These are phyloP conservation scores for Lipomyces anomalus DNA, from an alignment of 805 yeast species.

Conservation along the genomic window DNA sequence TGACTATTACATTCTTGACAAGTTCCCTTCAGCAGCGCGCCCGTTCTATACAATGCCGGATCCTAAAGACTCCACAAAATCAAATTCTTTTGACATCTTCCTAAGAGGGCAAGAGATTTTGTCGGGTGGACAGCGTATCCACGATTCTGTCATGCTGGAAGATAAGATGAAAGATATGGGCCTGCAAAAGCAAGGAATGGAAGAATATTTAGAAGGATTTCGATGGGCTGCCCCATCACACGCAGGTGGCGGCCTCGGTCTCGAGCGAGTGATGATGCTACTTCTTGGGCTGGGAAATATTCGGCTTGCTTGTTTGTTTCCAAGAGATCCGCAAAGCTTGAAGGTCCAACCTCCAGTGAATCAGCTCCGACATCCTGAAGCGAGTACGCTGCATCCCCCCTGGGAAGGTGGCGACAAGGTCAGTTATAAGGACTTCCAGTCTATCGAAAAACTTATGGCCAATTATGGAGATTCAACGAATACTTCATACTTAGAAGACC, in stretches of 20 bases:
- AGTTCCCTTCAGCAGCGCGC: constrained; percentile 93
- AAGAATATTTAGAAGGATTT: constrained; percentile 90
- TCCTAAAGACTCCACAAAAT: constrained; percentile 81
- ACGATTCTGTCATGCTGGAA: constrained; percentile 76
- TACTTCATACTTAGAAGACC: no score
- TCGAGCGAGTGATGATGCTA: constrained; percentile 98
- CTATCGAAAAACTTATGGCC: no score
- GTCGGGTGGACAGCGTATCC: constrained; percentile 99
- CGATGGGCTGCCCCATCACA: constrained; percentile 96
- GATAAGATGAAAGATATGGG: constrained; percentile 78
- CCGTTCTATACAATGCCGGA: constrained; percentile 99
- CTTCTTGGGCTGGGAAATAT: constrained; percentile 94
- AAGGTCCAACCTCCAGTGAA: no score
- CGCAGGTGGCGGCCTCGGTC: constrained; percentile 99
- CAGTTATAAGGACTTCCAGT: no score
- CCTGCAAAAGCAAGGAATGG: constrained; percentile 72
- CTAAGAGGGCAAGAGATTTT: constrained; percentile 99
- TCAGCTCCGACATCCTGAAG: no score
- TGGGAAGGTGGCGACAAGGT: no score
- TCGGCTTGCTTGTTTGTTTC: constrained; percentile 97
- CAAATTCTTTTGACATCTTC: constrained; percentile 95
- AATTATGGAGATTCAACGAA: no score
- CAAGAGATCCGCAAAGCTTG: constrained; percentile 94
- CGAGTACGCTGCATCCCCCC: no score
- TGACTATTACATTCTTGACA: constrained; percentile 95